Evolutionary conservation across 805 yeast species (phyloP), one percentile per base, ranked within the genome.

Genomic region (Candida broadrunensis): DNA sequence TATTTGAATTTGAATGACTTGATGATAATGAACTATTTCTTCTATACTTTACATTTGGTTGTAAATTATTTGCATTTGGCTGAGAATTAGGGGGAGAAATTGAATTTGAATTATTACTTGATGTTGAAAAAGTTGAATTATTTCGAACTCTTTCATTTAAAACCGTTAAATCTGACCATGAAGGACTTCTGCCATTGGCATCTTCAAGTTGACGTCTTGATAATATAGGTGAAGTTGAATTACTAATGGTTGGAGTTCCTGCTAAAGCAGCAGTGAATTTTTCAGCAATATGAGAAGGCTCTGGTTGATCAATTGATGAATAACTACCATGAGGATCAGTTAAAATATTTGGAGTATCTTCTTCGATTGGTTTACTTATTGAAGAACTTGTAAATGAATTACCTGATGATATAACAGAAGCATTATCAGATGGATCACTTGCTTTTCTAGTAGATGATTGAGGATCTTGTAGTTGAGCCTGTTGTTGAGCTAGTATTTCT

Each of bases 21-120:
- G 58, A 51, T 5, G 55, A 44, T 12, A 52, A 25, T 6, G 59
- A 54, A 33, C 56, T 48, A 38, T 52, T 49, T 11, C 57, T 42
- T 37, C 53, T 42, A 17, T 36, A 45, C 13, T 34, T 16, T 14
- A 19, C 21, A n/a, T 25, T 17, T 7, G 13, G 14, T 15, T 35
- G 41, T 9, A 42, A 33, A 9, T 34, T 23, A 4, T 46, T 39
- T 1, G 45, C 37, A 15, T 42, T 36, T 6, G 45, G 37, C 5
- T 48, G 5, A 14, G 18, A 15, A 29, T 5, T 29, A 15, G 32
- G 18, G 6, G 5, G 17, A 14, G 32, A 5, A 8, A 15, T 14
- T 5, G 14, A 11, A 9, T 11, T 9, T 14, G 17, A 5, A 29
- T 29, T 29, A n/a, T 18, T 15, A 8, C 18, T 14, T 4, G 32